Conservation (phyloP, 331 rosid genomes). For the Malus hybrid region DNA sequence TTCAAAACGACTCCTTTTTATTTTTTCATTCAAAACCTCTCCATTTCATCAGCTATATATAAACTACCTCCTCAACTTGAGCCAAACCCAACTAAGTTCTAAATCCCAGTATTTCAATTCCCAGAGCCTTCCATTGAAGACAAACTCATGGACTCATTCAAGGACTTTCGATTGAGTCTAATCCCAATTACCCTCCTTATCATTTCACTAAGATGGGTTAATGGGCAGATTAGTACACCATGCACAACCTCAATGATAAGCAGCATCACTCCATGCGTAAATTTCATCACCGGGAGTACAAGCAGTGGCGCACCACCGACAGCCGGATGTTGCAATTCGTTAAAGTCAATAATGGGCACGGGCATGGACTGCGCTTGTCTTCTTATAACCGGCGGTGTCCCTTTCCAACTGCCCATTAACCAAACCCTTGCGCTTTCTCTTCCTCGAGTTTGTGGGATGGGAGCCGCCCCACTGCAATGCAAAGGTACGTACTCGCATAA, state of each 20-base stretch:
- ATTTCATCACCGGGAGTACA: slow-evolving; percentile 63
- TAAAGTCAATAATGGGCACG: slow-evolving; percentile 29
- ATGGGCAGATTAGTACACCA: slow-evolving; percentile 41
- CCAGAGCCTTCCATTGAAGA: background rate
- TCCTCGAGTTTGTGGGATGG: slow-evolving; percentile 47
- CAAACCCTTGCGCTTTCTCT: slow-evolving; percentile 39
- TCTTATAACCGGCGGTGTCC: slow-evolving; percentile 48
- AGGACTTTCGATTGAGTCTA: slow-evolving; percentile 7
- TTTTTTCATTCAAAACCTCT: background rate
- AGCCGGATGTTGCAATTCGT: slow-evolving; percentile 44
- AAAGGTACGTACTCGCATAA: slow-evolving; percentile 26
- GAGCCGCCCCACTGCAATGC: slow-evolving; percentile 43
- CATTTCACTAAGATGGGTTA: slow-evolving; percentile 15
- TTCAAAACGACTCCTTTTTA: slow-evolving; percentile 23
- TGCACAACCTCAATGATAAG: slow-evolving; percentile 55
- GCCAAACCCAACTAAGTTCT: slow-evolving; percentile 12
- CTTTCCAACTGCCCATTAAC: slow-evolving; percentile 49
- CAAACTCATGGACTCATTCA: slow-evolving; percentile 30
- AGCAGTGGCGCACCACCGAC: slow-evolving; percentile 40
- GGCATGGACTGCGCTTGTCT: slow-evolving; percentile 62
- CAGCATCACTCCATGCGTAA: slow-evolving; percentile 73
- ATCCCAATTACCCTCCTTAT: slow-evolving; percentile 20
- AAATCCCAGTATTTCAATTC: background rate
- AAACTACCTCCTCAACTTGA: slow-evolving; percentile 7
- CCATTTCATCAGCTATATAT: slow-evolving; percentile 2